phyloP scores from a whole-genome alignment of 805 yeast species.

The Pichia scutulata region DNA sequence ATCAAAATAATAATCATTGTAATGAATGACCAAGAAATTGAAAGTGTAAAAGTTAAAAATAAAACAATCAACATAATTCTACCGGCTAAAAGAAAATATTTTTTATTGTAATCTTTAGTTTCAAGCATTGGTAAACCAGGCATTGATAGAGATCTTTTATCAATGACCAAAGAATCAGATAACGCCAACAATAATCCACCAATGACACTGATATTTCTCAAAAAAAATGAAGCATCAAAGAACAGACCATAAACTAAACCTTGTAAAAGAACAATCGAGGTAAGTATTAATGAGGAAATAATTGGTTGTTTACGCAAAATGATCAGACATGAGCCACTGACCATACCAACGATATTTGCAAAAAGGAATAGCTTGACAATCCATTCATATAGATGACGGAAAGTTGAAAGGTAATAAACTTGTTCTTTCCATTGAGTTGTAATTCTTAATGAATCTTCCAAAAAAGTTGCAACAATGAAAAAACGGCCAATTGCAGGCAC shows the following conservation, averaged over 20 bases:
- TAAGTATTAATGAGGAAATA: constrained; percentile 61
- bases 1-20: constrained; percentile 57
- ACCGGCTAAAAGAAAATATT: constrained; percentile 80
- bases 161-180: constrained; percentile 77
- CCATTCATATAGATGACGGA: constrained; percentile 71
- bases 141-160: constrained; percentile 54
- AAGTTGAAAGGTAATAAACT: constrained; percentile 71
- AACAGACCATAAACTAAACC: constrained; percentile 84
- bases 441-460: constrained; percentile 83
- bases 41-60: constrained; percentile 77
- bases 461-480: constrained; percentile 87
- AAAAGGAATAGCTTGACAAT: constrained; percentile 67
- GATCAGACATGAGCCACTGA: constrained; percentile 61
- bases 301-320: constrained; percentile 61
- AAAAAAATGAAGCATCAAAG: constrained; percentile 70
- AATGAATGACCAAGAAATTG: constrained; percentile 63
- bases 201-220: constrained; percentile 81
- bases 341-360: constrained; percentile 61
- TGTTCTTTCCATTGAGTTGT: constrained; percentile 87
- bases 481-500: constrained; percentile 86
- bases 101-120: constrained; percentile 57
- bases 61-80: constrained; percentile 76
- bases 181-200: constrained; percentile 88
- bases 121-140: constrained; percentile 74
- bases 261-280: constrained; percentile 69